Evolutionary conservation across 106 monocot species (phyloP).

Genomic region (Dendrobium nobile): DNA sequence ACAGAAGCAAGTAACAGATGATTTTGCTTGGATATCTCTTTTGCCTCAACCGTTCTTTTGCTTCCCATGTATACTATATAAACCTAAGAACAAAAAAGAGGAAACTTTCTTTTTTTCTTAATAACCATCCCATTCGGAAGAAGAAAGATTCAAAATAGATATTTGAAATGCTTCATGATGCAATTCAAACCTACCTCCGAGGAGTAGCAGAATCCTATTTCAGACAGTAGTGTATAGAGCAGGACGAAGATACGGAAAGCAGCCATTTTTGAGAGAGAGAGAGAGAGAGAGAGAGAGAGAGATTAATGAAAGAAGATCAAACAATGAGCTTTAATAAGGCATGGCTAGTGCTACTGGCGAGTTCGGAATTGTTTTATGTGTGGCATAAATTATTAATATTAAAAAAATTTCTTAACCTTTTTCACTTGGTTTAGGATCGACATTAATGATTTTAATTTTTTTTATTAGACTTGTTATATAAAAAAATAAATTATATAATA

Average conservation of each 20-base stretch:
- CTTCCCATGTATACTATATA: conserved; percentile 80
- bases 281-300: neutral
- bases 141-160: neutral
- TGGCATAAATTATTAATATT: no score
- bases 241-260: neutral
- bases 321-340: no score
- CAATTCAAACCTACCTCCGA: conserved; percentile 12
- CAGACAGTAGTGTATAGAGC: conserved; percentile 2
- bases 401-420: no score
- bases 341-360: no score
- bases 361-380: no score
- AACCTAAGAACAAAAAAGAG: conserved; percentile 34
- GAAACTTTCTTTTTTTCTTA: neutral
- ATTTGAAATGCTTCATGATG: neutral
- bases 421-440: no score
- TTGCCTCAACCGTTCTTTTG: conserved; percentile 22
- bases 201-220: conserved; percentile 1
- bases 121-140: no score
- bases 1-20: conserved; percentile 66
- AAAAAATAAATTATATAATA: no score
- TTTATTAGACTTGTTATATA: no score
- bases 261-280: neutral
- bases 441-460: no score
- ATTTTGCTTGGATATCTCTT: conserved; percentile 41
- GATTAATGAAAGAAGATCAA: no score